These are phyloP conservation scores for Erucastrum elatum DNA, from an alignment of 345 rosid species.

Conservation along the genomic window DNA sequence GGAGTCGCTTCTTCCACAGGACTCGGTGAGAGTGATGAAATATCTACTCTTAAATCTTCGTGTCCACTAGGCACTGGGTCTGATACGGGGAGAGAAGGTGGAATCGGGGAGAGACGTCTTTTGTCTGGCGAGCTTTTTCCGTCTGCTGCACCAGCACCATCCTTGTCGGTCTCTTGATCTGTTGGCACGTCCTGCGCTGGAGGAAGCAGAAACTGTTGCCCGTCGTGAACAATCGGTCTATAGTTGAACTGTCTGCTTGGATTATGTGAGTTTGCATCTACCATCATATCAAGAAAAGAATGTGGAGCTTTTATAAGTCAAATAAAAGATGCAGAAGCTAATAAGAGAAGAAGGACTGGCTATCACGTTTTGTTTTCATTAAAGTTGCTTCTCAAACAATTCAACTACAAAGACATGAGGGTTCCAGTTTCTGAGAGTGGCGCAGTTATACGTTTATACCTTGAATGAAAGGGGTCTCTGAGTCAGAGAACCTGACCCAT, in stretches of 20 bases:
- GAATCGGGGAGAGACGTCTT: conserved; percentile 14
- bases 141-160: conserved; percentile 3
- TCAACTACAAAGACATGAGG: neutral
- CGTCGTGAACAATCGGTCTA: no score
- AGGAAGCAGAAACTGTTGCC: no score
- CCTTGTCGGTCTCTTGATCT: conserved; percentile 11
- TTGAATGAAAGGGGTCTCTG: neutral
- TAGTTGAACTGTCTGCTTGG: neutral
- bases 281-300: conserved; percentile 17
- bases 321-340: neutral
- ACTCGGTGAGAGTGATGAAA: no score
- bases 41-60: neutral
- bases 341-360: conserved; percentile 10
- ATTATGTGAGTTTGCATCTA: conserved; percentile 23
- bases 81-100: conserved; percentile 12
- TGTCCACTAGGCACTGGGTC: neutral
- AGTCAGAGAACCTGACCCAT: neutral
- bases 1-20: neutral
- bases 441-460: no score
- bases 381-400: conserved; percentile 18
- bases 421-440: no score
- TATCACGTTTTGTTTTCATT: conserved; percentile 22
- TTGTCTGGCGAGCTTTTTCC: no score
- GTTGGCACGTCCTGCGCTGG: conserved; percentile 17
- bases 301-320: conserved; percentile 14